Evolutionary conservation across 106 monocot species (phyloP).

Genomic region (Xerophyta viscosa): DNA sequence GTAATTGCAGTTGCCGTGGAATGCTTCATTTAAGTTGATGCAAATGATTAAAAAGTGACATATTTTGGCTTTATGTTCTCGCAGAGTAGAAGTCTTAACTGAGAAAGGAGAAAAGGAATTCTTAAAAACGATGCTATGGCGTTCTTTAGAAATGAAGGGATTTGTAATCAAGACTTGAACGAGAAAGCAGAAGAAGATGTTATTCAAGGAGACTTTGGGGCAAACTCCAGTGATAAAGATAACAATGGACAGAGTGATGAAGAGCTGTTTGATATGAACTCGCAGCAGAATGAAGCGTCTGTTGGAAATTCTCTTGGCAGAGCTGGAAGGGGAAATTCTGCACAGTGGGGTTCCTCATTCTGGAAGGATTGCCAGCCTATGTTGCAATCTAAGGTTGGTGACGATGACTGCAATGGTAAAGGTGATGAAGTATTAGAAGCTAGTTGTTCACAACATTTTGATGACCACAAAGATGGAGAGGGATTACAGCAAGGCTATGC

Average conservation of each 20-base stretch:
- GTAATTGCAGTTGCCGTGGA: too few species aligned
- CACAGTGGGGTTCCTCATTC: slow-evolving; percentile 80
- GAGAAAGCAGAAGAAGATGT: slow-evolving; percentile 53
- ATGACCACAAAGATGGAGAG: slow-evolving; percentile 29
- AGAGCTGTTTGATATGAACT: slow-evolving; percentile 35
- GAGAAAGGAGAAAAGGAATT: too few species aligned
- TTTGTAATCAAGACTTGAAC: slow-evolving; percentile 60
- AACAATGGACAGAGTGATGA: slow-evolving; percentile 1
- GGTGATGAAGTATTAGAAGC: slow-evolving; percentile 23
- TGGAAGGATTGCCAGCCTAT: slow-evolving; percentile 88
- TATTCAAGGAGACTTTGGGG: slow-evolving; percentile 33
- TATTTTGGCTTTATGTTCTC: too few species aligned
- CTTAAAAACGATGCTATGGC: slow-evolving; percentile 52
- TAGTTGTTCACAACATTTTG: slow-evolving; percentile 32
- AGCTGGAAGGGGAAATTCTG: slow-evolving; percentile 36
- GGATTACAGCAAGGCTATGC: slow-evolving; percentile 35
- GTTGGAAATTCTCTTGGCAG: slow-evolving; percentile 29
- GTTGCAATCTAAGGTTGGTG: slow-evolving; percentile 27
- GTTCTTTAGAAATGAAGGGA: slow-evolving; percentile 57
- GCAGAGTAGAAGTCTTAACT: too few species aligned
- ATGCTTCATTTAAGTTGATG: too few species aligned
- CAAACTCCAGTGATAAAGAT: slow-evolving; percentile 41
- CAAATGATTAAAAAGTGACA: too few species aligned
- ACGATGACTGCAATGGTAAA: slow-evolving; percentile 16
- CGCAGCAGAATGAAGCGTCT: slow-evolving; percentile 33